Conservation (phyloP, 1,284 basidiomycete species). For the Microbotryum intermedium region DNA sequence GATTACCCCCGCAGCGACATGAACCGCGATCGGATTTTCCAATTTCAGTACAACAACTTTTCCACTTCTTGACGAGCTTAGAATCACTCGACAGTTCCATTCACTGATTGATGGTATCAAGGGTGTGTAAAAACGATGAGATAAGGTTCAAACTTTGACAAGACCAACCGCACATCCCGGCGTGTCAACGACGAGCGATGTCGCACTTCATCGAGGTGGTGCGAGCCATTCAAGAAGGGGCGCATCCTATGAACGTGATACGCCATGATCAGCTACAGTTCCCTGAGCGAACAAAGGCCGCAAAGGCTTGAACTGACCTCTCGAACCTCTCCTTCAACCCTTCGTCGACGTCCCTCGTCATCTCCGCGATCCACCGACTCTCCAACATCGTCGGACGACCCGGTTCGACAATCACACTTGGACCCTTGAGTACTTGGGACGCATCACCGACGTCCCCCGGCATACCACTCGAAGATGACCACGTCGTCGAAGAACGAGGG, state of each 20-base stretch:
- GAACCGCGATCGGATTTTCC: too few relatives aligned
- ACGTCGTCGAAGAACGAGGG: too few relatives aligned
- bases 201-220: slow-evolving; percentile 33
- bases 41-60: too few relatives aligned
- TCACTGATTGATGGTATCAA: neutral
- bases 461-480: neutral
- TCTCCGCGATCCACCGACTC: slow-evolving; percentile 67
- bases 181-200: slow-evolving; percentile 27
- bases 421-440: slow-evolving; percentile 29
- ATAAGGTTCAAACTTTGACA: slow-evolving; percentile 26
- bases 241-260: slow-evolving; percentile 19
- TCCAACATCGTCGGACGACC: slow-evolving; percentile 65
- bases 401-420: slow-evolving; percentile 71
- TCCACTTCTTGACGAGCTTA: too few relatives aligned
- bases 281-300: neutral
- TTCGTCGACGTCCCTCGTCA: slow-evolving; percentile 65
- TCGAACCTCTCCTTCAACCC: slow-evolving; percentile 21
- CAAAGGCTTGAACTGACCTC: slow-evolving; percentile 1
- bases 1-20: too few relatives aligned
- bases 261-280: neutral
- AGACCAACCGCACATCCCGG: slow-evolving; percentile 20
- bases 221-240: slow-evolving; percentile 52
- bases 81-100: too few relatives aligned
- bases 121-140: slow-evolving; percentile 28
- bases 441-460: slow-evolving; percentile 43